A percentile compares a stretch with the other conserved stretches of the same genome.
phyloP scores from a whole-genome alignment of 352 stramenopile species.

The Phytophthora tubulina region DNA sequence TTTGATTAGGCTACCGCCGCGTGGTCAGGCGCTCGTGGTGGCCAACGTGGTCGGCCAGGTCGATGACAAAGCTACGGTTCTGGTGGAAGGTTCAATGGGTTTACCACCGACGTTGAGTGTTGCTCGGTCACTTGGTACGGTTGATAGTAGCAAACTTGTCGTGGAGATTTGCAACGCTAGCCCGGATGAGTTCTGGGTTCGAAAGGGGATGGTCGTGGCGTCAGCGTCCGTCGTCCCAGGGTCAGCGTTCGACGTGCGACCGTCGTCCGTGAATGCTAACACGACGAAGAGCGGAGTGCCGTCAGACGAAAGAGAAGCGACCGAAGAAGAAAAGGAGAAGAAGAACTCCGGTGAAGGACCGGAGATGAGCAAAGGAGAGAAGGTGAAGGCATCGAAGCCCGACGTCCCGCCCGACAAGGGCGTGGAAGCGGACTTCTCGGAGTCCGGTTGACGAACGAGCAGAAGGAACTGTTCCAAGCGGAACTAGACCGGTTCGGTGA shows the following conservation, averaged over 20 bases:
- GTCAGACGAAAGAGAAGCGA: no score
- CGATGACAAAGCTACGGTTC: not conserved
- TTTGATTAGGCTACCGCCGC: not conserved
- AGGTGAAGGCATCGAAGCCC: not conserved
- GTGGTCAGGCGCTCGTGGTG: not conserved
- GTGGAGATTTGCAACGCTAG: constrained; percentile 16
- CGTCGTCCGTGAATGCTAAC: not conserved
- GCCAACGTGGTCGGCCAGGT: not conserved
- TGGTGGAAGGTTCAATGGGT: not conserved
- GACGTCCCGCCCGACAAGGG: constrained; percentile 1
- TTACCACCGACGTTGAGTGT: not conserved
- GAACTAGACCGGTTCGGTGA: no score
- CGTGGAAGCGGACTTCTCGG: no score
- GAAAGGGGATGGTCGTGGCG: not conserved
- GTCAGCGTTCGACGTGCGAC: constrained; percentile 1
- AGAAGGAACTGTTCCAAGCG: no score
- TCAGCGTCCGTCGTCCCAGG: not conserved
- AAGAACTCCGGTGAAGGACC: no score
- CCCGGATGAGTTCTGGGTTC: constrained; percentile 9
- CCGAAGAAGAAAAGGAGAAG: no score
- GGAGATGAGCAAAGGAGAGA: not conserved
- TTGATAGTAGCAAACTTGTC: not conserved
- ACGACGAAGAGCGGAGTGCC: not conserved
- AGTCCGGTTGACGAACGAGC: no score
- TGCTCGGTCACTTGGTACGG: not conserved